phyloP scores from a whole-genome alignment of 2,329 filamentous ascomycete genomes.

The Alternaria rosae region DNA sequence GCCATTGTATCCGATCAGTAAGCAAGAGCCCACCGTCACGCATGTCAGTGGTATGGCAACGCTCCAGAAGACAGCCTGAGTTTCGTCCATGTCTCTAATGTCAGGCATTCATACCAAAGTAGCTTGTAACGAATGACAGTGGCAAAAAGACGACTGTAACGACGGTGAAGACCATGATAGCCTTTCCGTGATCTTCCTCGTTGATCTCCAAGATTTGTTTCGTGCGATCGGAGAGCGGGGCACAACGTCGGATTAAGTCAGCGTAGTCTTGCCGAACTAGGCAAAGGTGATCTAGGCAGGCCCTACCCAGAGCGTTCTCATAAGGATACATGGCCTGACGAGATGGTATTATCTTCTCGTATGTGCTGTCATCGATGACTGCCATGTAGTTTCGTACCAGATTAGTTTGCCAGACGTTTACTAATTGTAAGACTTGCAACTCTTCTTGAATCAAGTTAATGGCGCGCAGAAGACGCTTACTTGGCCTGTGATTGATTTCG shows the following conservation, averaged over 20 bases:
- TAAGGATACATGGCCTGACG: constrained; percentile 32
- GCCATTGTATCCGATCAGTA: constrained; percentile 42
- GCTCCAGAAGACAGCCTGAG: constrained; percentile 52
- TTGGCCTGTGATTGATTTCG: constrained; percentile 44
- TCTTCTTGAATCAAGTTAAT: constrained; percentile 47
- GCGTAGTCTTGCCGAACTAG: constrained; percentile 32
- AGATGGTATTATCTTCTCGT: constrained; percentile 25
- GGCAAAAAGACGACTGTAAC: constrained; percentile 56
- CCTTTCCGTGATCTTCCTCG: constrained; percentile 52
- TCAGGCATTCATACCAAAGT: constrained; percentile 55
- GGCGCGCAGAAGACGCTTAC: constrained; percentile 42
- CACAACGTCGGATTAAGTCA: constrained; percentile 36
- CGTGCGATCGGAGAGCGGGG: constrained; percentile 40
- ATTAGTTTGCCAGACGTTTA: constrained; percentile 39
- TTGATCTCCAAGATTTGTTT: constrained; percentile 47
- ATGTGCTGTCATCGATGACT: constrained; percentile 37
- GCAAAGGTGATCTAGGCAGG: constrained; percentile 31
- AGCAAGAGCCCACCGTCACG: constrained; percentile 31
- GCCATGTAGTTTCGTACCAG: constrained; percentile 34
- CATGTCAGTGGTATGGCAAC: constrained; percentile 41
- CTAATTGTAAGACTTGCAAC: constrained; percentile 26
- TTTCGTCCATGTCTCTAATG: constrained; percentile 51
- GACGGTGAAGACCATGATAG: constrained; percentile 55
- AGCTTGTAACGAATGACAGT: constrained; percentile 54
- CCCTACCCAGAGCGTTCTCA: constrained; percentile 31